Conservation (phyloP, 1,284 basidiomycete species). For the Pterula multifida region DNA sequence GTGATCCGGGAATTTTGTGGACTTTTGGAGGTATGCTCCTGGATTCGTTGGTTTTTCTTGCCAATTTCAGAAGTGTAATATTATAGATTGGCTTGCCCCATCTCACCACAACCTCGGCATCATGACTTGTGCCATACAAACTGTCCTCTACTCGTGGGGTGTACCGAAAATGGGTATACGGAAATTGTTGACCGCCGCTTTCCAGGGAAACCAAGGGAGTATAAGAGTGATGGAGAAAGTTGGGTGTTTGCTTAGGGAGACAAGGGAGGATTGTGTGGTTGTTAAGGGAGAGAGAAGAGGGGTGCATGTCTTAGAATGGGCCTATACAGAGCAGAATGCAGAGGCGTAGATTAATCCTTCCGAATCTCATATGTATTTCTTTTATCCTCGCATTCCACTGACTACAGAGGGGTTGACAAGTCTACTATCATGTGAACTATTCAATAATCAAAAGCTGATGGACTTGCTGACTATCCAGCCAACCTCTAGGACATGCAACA, state of each 20-base stretch:
- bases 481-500: too few species aligned
- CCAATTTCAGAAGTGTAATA: too few species aligned
- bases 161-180: slow-evolving; percentile 16
- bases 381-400: too few species aligned
- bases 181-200: slow-evolving; percentile 11
- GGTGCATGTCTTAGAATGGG: slow-evolving; percentile 13
- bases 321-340: too few species aligned
- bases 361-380: too few species aligned
- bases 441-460: too few species aligned
- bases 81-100: slow-evolving; percentile 17
- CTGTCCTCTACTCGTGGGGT: slow-evolving; percentile 17
- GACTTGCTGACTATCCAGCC: too few species aligned
- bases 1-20: not conserved
- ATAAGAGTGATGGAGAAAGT: slow-evolving; percentile 17
- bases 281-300: slow-evolving; percentile 9
- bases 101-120: slow-evolving; percentile 19
- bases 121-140: slow-evolving; percentile 16
- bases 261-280: slow-evolving; percentile 9
- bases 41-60: too few species aligned
- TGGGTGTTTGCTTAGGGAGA: slow-evolving; percentile 14
- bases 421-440: too few species aligned
- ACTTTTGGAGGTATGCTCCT: not conserved
- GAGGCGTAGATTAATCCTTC: too few species aligned
- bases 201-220: slow-evolving; percentile 16
- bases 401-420: too few species aligned